Evolutionary conservation across 2,329 filamentous ascomycete species (phyloP), one percentile per base, ranked within the genome.

Genomic region (Aspergillus fischeri): DNA sequence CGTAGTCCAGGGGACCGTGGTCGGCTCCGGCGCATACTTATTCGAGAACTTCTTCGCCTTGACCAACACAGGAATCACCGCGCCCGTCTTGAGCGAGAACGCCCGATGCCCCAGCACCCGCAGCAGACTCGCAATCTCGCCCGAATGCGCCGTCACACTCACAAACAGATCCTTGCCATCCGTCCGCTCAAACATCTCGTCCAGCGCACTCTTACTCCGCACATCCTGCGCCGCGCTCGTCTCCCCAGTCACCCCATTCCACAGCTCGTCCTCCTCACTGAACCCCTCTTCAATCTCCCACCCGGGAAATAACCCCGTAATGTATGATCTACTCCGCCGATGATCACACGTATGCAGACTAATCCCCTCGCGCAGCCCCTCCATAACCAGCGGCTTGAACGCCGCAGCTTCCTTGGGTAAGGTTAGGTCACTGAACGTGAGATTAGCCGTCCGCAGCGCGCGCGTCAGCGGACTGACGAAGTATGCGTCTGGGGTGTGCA

Each of bases 311-410:
- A 74, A 65, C 1, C 65, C 29, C 20, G 74, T 67, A 60, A 87
- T 84, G 51, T 75, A 77, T 0, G 75, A 71, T 52, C 73, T 76
- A 57, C 67, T 77, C 56, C 75, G 79, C 20, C 84, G 77, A 21
- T 80, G 77, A 66, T 86, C 83, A 61, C 84, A 86, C 0, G 84
- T 86, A 67, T 86, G 84, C 42, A 83, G 77, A 44, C 81, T 82
- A 38, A 86, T 80, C 1, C 78, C 77, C 67, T 86, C 84, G 17
- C 84, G 75, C 51, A 86, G 74, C 29, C 79, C 68, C 66, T 86
- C 83, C 65, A 84, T 85, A 61, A 87, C 70, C 0, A 77, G 70
- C 0, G 83, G 84, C 5, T 71, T 65, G 61, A 85, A 86, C 56
- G 63, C 11, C 11, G 32, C 32, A 14, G 32, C 11, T 0, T 14